Evolutionary conservation across 345 rosid species (phyloP).

Genomic region (Carallia brachiata): DNA sequence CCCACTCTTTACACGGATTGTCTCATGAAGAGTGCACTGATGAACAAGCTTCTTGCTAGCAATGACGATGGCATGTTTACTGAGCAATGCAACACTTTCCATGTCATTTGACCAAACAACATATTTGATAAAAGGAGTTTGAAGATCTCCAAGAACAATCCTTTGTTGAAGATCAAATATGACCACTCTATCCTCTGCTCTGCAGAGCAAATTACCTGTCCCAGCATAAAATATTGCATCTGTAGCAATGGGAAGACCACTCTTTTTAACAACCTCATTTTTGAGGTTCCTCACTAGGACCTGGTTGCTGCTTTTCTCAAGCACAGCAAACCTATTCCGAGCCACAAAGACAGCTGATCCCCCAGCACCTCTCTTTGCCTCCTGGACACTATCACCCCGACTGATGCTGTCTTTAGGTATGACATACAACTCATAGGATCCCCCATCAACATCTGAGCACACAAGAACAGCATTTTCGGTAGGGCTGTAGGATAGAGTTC

Average conservation of each 20-base stretch:
- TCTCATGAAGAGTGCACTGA: slow-evolving; percentile 89
- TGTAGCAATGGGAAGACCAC: slow-evolving; percentile 61
- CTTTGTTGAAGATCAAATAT: slow-evolving; percentile 90
- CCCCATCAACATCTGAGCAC: slow-evolving; percentile 91
- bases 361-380: slow-evolving; percentile 84
- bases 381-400: slow-evolving; percentile 67
- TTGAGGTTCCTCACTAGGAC: slow-evolving; percentile 74
- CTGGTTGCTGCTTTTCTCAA: slow-evolving; percentile 82
- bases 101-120: slow-evolving; percentile 92
- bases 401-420: slow-evolving; percentile 74
- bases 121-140: slow-evolving; percentile 71
- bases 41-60: slow-evolving; percentile 81
- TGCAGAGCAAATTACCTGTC: slow-evolving; percentile 76
- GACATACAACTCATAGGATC: slow-evolving; percentile 82
- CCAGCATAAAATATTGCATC: slow-evolving; percentile 95
- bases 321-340: slow-evolving; percentile 88
- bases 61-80: slow-evolving; percentile 84
- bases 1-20: slow-evolving; percentile 90
- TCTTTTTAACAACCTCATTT: slow-evolving; percentile 80
- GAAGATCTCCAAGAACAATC: slow-evolving; percentile 80
- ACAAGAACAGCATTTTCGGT: slow-evolving; percentile 84
- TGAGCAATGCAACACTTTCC: slow-evolving; percentile 92
- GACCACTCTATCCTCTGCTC: slow-evolving; percentile 82
- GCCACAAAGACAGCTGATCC: slow-evolving; percentile 83
- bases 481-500: slow-evolving; percentile 89